A percentile compares a stretch with the other conserved stretches of the same genome.
These are phyloP conservation scores for Botrytis fragariae DNA, from an alignment of 2,329 filamentous ascomycete species.

Conservation along the genomic window DNA sequence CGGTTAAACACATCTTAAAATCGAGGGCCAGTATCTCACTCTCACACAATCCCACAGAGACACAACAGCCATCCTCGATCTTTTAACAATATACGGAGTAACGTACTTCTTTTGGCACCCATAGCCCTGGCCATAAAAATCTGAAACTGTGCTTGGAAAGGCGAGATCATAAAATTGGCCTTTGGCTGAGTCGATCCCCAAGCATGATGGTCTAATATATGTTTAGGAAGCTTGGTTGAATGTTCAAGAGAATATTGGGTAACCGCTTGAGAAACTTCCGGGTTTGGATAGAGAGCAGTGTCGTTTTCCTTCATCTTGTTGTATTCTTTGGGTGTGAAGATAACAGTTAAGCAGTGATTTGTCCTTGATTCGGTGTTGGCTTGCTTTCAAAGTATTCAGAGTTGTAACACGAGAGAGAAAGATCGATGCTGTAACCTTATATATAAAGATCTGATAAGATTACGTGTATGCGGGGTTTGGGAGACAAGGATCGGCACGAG, in stretches of 20 bases:
- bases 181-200: slow-evolving; percentile 26
- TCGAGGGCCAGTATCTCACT: not conserved
- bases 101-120: slow-evolving; percentile 31
- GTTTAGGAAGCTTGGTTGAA: slow-evolving; percentile 44
- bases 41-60: not conserved
- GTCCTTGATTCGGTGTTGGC: not conserved
- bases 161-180: slow-evolving; percentile 32
- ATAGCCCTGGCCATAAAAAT: slow-evolving; percentile 30
- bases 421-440: not conserved
- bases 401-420: not conserved
- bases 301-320: slow-evolving; percentile 33
- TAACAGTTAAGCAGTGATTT: not conserved
- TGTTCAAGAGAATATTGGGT: slow-evolving; percentile 45
- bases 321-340: not conserved
- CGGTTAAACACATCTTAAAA: not conserved
- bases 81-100: not conserved
- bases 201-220: slow-evolving; percentile 46
- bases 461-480: not conserved
- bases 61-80: not conserved
- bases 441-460: slow-evolving; percentile 4
- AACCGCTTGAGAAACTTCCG: slow-evolving; percentile 43
- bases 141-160: slow-evolving; percentile 31
- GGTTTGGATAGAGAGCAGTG: slow-evolving; percentile 44
- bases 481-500: not conserved
- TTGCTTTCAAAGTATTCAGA: not conserved